Conservation (phyloP, 441 rosid genomes). For the Populus hybrid region DNA sequence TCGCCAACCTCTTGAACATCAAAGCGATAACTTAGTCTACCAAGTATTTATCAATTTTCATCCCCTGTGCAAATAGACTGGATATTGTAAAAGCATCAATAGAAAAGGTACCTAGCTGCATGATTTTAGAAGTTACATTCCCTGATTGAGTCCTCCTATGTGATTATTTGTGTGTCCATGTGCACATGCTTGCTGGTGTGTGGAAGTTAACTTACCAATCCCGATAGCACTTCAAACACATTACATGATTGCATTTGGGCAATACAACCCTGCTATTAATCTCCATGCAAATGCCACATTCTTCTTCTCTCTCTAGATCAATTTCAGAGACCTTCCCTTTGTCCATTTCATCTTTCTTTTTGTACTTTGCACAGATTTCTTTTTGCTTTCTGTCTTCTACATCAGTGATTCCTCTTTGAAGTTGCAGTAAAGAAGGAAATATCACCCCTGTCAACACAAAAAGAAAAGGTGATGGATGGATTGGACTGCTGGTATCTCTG, state of each 20-base stretch:
- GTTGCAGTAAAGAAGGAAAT: conserved; percentile 78
- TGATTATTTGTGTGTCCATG: neutral
- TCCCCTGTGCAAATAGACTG: neutral
- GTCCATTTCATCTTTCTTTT: conserved; percentile 44
- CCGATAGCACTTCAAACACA: conserved; percentile 92
- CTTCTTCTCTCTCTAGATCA: conserved; percentile 82
- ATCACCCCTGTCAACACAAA: conserved; percentile 56
- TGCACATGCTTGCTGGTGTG: neutral
- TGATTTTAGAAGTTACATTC: neutral
- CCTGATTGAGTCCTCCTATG: neutral
- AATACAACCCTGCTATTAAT: conserved; percentile 80
- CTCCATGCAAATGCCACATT: conserved; percentile 95
- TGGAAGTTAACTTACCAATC: conserved; percentile 50
- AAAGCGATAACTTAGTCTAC: neutral
- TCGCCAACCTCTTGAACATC: neutral
- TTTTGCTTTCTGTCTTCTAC: conserved; percentile 38
- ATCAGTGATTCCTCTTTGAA: conserved; percentile 54
- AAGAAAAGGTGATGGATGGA: conserved; percentile 7
- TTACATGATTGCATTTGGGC: conserved; percentile 83
- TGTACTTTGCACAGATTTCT: conserved; percentile 40
- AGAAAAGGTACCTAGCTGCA: neutral
- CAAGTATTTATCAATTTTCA: neutral
- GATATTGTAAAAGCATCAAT: neutral
- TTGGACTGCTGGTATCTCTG: neutral
- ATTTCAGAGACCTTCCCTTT: conserved; percentile 63